Evolutionary conservation across 495 filamentous ascomycete species (phyloP).

Genomic region (Rostrohypoxylon terebratum): DNA sequence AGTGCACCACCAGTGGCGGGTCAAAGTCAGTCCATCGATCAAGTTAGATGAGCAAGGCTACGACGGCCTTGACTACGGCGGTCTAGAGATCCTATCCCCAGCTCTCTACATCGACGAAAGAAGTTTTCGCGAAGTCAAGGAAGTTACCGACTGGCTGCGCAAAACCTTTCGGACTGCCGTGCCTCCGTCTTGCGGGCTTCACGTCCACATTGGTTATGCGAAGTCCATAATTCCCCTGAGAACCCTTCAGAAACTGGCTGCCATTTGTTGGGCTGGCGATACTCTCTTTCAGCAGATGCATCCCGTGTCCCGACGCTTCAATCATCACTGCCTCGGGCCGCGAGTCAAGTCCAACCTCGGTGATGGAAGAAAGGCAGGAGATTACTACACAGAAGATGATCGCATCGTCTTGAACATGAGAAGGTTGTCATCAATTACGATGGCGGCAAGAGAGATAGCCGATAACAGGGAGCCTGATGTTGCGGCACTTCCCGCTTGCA

Average conservation of each 20-base stretch:
- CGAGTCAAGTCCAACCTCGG: not conserved
- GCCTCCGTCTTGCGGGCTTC: slow-evolving; percentile 10
- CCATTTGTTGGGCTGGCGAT: slow-evolving; percentile 21
- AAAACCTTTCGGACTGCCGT: slow-evolving; percentile 11
- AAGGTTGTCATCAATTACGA: not conserved
- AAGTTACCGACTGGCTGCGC: slow-evolving; percentile 20
- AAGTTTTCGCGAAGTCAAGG: slow-evolving; percentile 19
- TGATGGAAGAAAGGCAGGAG: not conserved
- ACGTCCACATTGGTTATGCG: slow-evolving; percentile 14
- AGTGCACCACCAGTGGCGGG: not conserved
- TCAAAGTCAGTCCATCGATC: not conserved
- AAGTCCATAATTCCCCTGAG: not conserved
- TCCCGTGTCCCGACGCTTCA: not conserved
- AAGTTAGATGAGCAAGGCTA: not conserved
- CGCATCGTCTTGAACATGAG: not conserved
- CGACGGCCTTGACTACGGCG: not conserved
- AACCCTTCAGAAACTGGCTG: slow-evolving; percentile 6
- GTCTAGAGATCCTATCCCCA: slow-evolving; percentile 14
- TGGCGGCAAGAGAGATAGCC: not conserved
- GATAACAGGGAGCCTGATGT: not conserved
- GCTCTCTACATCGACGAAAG: slow-evolving; percentile 9
- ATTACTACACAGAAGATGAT: not conserved
- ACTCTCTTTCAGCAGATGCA: slow-evolving; percentile 16
- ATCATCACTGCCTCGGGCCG: not conserved
- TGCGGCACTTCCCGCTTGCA: not conserved